Evolutionary conservation across 73 alveolate genomes (phyloP).

Genomic region (Paramecium tetraurelia): DNA sequence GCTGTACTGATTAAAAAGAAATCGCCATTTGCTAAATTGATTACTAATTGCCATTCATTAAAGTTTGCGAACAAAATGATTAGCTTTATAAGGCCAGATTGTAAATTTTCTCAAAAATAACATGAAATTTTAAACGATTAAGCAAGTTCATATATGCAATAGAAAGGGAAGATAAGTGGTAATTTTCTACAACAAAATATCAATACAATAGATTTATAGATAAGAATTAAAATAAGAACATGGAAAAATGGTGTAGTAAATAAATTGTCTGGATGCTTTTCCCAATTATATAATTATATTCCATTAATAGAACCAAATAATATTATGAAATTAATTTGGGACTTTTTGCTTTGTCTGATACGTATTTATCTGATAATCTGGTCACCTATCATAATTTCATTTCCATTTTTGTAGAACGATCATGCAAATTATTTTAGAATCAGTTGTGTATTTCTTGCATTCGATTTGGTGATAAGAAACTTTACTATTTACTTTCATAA

Average conservation of each 20-base stretch:
- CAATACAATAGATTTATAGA: neutral
- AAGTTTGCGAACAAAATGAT: slow-evolving; percentile 7
- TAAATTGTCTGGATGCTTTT: neutral
- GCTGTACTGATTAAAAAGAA: neutral
- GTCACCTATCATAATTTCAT: neutral
- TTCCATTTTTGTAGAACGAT: neutral
- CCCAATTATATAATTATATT: neutral
- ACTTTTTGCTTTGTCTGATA: slow-evolving; percentile 10
- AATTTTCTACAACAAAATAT: neutral
- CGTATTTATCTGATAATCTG: neutral
- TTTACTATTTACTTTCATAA: slow-evolving; percentile 8
- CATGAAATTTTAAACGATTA: neutral
- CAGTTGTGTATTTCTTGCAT: neutral
- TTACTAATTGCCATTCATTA: neutral
- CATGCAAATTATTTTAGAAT: neutral
- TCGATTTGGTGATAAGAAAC: neutral
- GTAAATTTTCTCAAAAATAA: neutral
- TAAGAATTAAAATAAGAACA: neutral
- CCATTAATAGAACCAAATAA: slow-evolving; percentile 45
- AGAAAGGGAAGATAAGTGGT: slow-evolving; percentile 11
- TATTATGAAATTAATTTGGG: neutral
- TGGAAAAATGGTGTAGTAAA: neutral
- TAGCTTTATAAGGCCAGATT: slow-evolving; percentile 2
- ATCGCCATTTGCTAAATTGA: neutral
- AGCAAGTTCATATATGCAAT: neutral